Conservation (phyloP, 352 stramenopile species). For the Pythium coloratum region DNA sequence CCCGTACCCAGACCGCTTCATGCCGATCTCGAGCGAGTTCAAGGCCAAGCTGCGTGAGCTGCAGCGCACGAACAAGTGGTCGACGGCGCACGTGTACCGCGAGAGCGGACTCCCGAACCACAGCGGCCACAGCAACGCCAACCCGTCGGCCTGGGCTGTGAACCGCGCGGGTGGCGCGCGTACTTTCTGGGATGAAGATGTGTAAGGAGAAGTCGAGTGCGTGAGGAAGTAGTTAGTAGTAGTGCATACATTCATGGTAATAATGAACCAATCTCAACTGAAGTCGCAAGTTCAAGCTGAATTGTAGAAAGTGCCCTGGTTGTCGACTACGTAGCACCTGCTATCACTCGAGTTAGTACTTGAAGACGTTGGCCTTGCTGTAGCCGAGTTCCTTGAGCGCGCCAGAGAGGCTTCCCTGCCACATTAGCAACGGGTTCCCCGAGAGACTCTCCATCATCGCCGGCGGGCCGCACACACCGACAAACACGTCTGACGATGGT, state of each 20-base stretch:
- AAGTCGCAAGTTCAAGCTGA: too few species aligned
- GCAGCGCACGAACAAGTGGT: slow-evolving; percentile 16
- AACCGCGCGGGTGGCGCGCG: slow-evolving; percentile 18
- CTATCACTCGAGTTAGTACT: too few species aligned
- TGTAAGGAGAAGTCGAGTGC: not conserved
- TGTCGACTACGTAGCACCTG: too few species aligned
- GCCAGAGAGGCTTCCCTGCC: too few species aligned
- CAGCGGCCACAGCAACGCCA: slow-evolving; percentile 44
- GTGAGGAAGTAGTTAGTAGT: not conserved
- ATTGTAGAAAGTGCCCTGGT: too few species aligned
- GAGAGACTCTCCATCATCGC: too few species aligned
- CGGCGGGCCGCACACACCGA: too few species aligned
- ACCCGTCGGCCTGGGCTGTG: slow-evolving; percentile 36
- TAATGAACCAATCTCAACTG: too few species aligned
- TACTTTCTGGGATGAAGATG: slow-evolving; percentile 26
- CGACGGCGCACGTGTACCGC: slow-evolving; percentile 48
- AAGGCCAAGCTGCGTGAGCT: slow-evolving; percentile 16
- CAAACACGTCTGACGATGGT: too few species aligned
- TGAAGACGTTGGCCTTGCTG: too few species aligned
- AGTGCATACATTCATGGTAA: not conserved
- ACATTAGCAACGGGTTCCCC: too few species aligned
- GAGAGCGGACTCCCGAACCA: slow-evolving; percentile 36
- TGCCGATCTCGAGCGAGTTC: slow-evolving; percentile 14
- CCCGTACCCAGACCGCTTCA: slow-evolving; percentile 37
- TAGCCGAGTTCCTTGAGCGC: too few species aligned